Evolutionary conservation across 495 filamentous ascomycete genomes (phyloP), one percentile per base, ranked within the genome.

Genomic region (Pyrenula massariospora): DNA sequence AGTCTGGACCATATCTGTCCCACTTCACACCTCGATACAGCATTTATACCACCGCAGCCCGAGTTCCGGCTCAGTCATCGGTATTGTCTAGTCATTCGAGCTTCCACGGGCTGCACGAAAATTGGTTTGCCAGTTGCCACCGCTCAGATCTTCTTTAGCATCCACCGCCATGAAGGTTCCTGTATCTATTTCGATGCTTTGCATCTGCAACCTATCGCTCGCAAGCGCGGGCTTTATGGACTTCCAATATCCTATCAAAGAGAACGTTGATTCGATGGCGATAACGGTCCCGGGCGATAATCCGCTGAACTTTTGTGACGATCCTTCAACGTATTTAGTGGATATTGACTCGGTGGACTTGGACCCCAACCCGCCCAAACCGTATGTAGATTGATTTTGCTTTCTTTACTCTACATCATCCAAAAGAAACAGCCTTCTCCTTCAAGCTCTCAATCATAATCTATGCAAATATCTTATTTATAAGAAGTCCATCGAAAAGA

Each of bases 301-400:
- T 42, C 31, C 31, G 15, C 15, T 42, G 15, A 42, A 79, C 36
- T 90, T 85, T 70, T 99, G 93, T 72, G 63, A 77, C 22, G 63
- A 76, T 22, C 81, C 88, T 2, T 68, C 73, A 22, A 68, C 71
- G 23, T 70, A 89, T 60, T 75, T 86, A 53, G 75, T 96, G 58
- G 63, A 77, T 10, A 90, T 99, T 57, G 73, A 95, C 36, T 77
- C 81, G 25, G 89, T 99, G 22, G 78, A 95, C 62, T 63, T 99
- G 58, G 59, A 68, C 11, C 93, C 93, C 3, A 97, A 99, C 67
- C 93, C 93, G 21, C 93, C 93, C 22, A 57, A 78, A 63, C 71
- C 90, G 93, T 97, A 84, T 55, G 91, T 83, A 22, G n/a, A n/a
- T 57, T 50, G 10, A 19, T 36, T 50, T 47, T 20, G 10, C 10